A percentile compares a stretch with the other conserved stretches of the same genome.
phyloP scores from a whole-genome alignment of 78 protist species.

The Protostelium mycophagum region DNA sequence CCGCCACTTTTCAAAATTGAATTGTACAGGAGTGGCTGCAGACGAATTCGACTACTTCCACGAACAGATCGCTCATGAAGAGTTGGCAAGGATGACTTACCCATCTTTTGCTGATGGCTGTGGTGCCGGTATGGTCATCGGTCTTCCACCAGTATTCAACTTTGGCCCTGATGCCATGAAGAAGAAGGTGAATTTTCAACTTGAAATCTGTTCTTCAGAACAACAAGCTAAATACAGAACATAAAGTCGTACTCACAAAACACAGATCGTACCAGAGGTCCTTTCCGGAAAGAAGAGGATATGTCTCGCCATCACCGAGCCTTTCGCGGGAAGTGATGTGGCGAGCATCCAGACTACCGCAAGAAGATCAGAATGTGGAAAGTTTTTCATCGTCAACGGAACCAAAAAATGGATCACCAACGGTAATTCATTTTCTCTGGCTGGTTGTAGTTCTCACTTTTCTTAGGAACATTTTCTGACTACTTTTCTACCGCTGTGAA shows the following conservation, averaged over 20 bases:
- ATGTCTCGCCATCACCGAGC: constrained; percentile 30
- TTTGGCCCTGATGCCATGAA: constrained; percentile 46
- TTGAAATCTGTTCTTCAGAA: constrained; percentile 4
- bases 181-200: constrained; percentile 6
- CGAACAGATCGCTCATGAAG: constrained; percentile 28
- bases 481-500: constrained; percentile 6
- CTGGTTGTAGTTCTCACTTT: background rate
- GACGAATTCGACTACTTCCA: constrained; percentile 41
- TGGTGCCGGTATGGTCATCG: constrained; percentile 23
- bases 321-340: constrained; percentile 12
- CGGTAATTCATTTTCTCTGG: background rate
- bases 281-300: constrained; percentile 37
- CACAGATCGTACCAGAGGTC: constrained; percentile 7
- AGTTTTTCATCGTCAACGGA: constrained; percentile 1
- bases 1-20: background rate
- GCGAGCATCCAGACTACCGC: background rate
- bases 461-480: background rate
- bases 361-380: background rate
- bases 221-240: background rate
- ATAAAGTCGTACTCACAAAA: background rate
- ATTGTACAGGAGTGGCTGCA: constrained; percentile 9
- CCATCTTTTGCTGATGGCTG: background rate
- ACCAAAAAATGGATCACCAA: constrained; percentile 7
- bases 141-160: constrained; percentile 52
- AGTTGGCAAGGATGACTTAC: constrained; percentile 8